A percentile compares a stretch with the other conserved stretches of the same genome.
Evolutionary conservation across 2,329 filamentous ascomycete genomes (phyloP).

Genomic region (Ceratocystis cubensis): DNA sequence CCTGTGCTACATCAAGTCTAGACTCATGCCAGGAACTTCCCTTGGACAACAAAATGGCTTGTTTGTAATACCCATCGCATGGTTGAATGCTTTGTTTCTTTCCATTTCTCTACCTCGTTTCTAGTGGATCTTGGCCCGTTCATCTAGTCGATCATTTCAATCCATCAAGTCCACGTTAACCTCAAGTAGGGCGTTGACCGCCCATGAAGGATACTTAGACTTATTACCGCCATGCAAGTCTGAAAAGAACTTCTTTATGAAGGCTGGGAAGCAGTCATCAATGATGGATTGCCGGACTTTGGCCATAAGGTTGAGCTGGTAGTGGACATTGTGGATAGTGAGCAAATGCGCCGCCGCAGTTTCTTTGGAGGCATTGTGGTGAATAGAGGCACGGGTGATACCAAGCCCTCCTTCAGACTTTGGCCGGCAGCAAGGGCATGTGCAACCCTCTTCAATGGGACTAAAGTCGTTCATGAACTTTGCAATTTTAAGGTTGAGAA

Average conservation of each 20-base stretch:
- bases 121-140: not conserved
- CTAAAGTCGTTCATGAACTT: constrained; percentile 67
- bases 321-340: constrained; percentile 93
- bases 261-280: constrained; percentile 66
- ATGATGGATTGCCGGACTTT: constrained; percentile 64
- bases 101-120: not conserved
- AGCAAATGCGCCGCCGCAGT: constrained; percentile 76
- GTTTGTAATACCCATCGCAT: not conserved
- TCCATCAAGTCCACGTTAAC: constrained; percentile 67
- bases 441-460: constrained; percentile 72
- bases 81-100: not conserved
- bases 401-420: constrained; percentile 57
- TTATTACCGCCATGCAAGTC: constrained; percentile 46
- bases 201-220: constrained; percentile 70
- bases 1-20: not conserved
- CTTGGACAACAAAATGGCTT: not conserved
- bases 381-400: constrained; percentile 76
- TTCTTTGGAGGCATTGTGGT: constrained; percentile 88
- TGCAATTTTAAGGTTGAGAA: constrained; percentile 72
- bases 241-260: constrained; percentile 65
- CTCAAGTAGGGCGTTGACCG: constrained; percentile 59
- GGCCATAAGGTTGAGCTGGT: constrained; percentile 74
- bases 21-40: not conserved
- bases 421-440: constrained; percentile 63
- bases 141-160: not conserved